phyloP scores from a whole-genome alignment of 768 basidiomycete genomes.

The Leucocoprinus birnbaumii region DNA sequence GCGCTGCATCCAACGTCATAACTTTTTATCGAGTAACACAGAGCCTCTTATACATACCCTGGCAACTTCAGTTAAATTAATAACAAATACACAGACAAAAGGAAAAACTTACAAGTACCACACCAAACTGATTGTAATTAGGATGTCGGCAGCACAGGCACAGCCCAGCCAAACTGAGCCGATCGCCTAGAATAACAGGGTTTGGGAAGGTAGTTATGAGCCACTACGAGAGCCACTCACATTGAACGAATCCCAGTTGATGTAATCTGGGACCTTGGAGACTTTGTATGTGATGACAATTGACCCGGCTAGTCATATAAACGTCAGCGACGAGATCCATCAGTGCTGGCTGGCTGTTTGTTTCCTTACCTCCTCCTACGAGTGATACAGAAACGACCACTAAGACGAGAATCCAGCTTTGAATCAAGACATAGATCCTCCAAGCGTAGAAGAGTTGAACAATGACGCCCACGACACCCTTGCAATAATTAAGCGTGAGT shows the following conservation, averaged over 20 bases:
- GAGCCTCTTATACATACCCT: conserved; percentile 3
- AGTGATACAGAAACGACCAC: conserved; percentile 17
- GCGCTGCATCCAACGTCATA: no score
- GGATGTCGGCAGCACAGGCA: conserved; percentile 35
- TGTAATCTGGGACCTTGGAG: conserved; percentile 16
- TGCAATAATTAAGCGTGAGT: neutral
- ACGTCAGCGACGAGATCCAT: no score
- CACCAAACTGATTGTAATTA: conserved; percentile 41
- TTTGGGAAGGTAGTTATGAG: no score
- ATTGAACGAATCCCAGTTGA: conserved; percentile 20
- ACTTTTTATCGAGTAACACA: no score
- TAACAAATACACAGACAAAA: no score
- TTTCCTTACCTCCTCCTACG: conserved; percentile 18
- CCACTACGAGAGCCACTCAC: neutral
- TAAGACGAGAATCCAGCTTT: conserved; percentile 15
- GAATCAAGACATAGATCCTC: conserved; percentile 26
- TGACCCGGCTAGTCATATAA: conserved; percentile 22
- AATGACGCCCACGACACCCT: conserved; percentile 41
- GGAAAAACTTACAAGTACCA: conserved; percentile 35
- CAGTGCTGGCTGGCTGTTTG: neutral
- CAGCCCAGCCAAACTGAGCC: conserved; percentile 38
- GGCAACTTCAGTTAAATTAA: neutral
- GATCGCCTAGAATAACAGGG: neutral
- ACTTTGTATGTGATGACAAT: conserved; percentile 25
- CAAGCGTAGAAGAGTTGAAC: conserved; percentile 48